These are phyloP conservation scores for Ustilago nuda DNA, from an alignment of 1,284 basidiomycete species.

Conservation along the genomic window DNA sequence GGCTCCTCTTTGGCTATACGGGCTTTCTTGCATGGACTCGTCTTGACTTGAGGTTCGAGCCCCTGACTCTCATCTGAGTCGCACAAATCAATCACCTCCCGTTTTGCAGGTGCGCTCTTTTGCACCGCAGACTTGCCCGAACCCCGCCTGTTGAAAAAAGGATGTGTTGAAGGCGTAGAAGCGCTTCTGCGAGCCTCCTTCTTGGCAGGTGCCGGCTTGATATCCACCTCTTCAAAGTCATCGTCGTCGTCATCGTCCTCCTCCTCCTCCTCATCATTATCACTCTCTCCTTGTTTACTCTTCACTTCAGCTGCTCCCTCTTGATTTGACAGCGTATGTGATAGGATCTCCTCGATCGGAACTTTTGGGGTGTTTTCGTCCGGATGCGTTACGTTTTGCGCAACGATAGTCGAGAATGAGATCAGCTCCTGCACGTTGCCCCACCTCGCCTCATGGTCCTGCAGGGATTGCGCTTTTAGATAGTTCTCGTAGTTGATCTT, in stretches of 20 bases:
- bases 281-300: constrained; percentile 12
- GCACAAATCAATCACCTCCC: constrained; percentile 44
- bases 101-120: constrained; percentile 6
- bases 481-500: constrained; percentile 78
- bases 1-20: constrained; percentile 18
- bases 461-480: constrained; percentile 74
- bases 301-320: constrained; percentile 18
- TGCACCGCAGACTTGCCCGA: not conserved
- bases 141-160: constrained; percentile 18
- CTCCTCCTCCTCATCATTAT: constrained; percentile 29
- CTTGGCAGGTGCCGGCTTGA: constrained; percentile 8
- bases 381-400: constrained; percentile 16
- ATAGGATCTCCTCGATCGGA: constrained; percentile 34
- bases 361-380: constrained; percentile 13
- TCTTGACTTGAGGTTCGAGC: not conserved
- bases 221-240: constrained; percentile 69
- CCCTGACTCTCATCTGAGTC: constrained; percentile 25
- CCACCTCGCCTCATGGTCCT: constrained; percentile 81
- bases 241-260: constrained; percentile 25
- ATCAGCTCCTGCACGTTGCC: constrained; percentile 87
- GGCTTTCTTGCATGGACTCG: constrained; percentile 17
- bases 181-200: not conserved
- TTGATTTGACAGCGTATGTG: constrained; percentile 38
- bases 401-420: constrained; percentile 57
- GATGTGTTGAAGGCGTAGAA: constrained; percentile 2